phyloP scores from a whole-genome alignment of 2,329 filamentous ascomycete genomes.

The Chaetomiaceae sp. region DNA sequence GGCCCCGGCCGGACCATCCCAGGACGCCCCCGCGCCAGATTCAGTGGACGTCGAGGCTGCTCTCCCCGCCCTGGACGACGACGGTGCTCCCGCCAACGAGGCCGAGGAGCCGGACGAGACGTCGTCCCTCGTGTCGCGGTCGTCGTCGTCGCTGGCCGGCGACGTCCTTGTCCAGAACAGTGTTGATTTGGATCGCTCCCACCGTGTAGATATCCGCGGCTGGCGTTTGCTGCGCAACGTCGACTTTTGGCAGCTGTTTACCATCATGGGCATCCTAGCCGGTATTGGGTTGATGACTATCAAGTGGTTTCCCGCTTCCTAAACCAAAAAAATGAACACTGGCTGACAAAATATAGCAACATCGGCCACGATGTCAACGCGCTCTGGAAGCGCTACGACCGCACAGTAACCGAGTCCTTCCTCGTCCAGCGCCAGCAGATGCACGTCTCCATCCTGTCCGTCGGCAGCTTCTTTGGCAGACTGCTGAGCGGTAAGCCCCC shows the following conservation, averaged over 20 bases:
- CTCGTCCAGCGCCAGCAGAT: conserved; percentile 79
- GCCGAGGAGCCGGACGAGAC: conserved; percentile 63
- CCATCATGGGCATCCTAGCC: conserved; percentile 82
- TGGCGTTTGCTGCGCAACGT: conserved; percentile 64
- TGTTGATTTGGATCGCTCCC: conserved; percentile 69
- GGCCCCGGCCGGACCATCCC: conserved; percentile 20
- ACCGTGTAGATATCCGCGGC: conserved; percentile 87
- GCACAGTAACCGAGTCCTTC: conserved; percentile 65
- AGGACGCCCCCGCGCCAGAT: conserved; percentile 10
- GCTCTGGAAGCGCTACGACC: conserved; percentile 82
- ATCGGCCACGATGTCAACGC: conserved; percentile 88
- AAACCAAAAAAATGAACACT: not conserved
- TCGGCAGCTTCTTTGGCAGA: conserved; percentile 80
- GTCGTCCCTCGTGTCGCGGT: conserved; percentile 72
- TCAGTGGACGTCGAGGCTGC: conserved; percentile 28
- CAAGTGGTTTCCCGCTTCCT: conserved; percentile 61
- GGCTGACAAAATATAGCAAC: conserved; percentile 55
- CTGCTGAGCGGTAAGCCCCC: conserved; percentile 63
- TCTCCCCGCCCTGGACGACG: conserved; percentile 21
- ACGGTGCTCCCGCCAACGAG: conserved; percentile 25
- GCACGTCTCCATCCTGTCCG: conserved; percentile 90
- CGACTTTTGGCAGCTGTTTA: conserved; percentile 90
- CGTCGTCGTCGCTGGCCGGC: conserved; percentile 48
- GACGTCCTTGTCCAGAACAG: conserved; percentile 52
- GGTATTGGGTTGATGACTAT: conserved; percentile 98